These are phyloP conservation scores for Anisodus tanguticus DNA, from an alignment of 257 asterid genomes.

Conservation along the genomic window DNA sequence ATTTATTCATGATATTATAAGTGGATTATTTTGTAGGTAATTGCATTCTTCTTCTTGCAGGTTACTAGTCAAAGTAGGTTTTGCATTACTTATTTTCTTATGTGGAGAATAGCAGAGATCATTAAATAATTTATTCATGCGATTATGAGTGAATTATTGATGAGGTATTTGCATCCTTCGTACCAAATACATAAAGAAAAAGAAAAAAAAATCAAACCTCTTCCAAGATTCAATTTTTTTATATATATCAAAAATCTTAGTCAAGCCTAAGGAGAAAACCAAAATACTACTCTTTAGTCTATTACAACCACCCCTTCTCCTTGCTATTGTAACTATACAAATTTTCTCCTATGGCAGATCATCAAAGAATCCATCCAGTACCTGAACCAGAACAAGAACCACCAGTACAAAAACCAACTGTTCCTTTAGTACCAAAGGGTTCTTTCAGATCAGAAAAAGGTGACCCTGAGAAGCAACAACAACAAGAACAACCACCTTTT, in stretches of 20 bases:
- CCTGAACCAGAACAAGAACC: constrained; percentile 51
- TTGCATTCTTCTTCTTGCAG: neutral
- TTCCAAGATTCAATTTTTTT: neutral
- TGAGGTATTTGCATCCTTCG: no score
- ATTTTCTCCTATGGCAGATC: constrained; percentile 63
- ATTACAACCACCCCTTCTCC: neutral
- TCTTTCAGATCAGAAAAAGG: constrained; percentile 75
- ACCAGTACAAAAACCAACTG: constrained; percentile 48
- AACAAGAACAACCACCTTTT: neutral
- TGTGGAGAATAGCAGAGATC: no score
- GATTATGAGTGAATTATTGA: no score
- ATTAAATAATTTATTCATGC: no score
- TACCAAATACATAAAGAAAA: neutral
- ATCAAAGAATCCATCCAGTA: constrained; percentile 74
- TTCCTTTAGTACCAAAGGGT: constrained; percentile 64
- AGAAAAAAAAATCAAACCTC: neutral
- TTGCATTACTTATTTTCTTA: no score
- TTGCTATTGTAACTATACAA: neutral
- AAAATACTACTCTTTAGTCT: neutral
- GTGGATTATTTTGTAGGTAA: neutral
- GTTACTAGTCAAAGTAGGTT: no score
- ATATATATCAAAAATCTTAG: neutral
- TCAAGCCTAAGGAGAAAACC: neutral
- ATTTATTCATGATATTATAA: no score
- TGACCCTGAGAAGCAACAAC: constrained; percentile 56